These are phyloP conservation scores for Candida boidinii DNA, from an alignment of 805 yeast species.

Conservation along the genomic window DNA sequence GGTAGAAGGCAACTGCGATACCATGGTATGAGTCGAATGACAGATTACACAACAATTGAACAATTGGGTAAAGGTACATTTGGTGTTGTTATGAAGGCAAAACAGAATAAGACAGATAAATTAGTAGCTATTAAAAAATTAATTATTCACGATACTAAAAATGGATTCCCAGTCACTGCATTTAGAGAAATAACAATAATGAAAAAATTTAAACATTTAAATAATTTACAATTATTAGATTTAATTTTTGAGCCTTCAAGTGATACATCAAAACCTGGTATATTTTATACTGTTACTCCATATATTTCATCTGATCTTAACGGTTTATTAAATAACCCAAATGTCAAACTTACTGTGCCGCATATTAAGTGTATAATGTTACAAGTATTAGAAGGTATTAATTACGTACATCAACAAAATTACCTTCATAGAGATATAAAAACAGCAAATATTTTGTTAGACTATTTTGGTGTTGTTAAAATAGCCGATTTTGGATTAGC, in stretches of 20 bases:
- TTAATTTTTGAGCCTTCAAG: conserved; percentile 52
- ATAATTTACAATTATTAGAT: conserved; percentile 71
- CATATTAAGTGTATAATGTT: conserved; percentile 77
- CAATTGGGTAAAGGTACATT: conserved; percentile 80
- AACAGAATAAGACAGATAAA: conserved; percentile 39
- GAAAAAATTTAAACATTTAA: conserved; percentile 58
- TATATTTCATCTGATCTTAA: conserved; percentile 90
- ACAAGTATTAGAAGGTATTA: conserved; percentile 74
- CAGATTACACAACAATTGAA: conserved; percentile 24
- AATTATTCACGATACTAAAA: conserved; percentile 66
- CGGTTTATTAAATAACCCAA: conserved; percentile 79
- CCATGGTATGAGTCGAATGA: conserved; percentile 22
- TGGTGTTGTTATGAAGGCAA: conserved; percentile 83
- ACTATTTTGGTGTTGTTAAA: conserved; percentile 67
- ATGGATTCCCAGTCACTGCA: conserved; percentile 90
- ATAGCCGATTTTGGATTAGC: conserved; percentile 97
- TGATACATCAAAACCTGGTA: conserved; percentile 19
- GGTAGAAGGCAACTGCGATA: too few species aligned
- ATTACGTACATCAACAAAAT: conserved; percentile 60
- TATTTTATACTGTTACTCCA: conserved; percentile 82
- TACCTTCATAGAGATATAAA: conserved; percentile 86
- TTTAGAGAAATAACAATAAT: conserved; percentile 83
- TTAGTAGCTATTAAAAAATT: conserved; percentile 85
- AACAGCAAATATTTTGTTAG: conserved; percentile 88
- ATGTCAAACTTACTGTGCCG: conserved; percentile 46